phyloP scores from a whole-genome alignment of 2,329 filamentous ascomycete species.

The Aspergillus thermomutatus region DNA sequence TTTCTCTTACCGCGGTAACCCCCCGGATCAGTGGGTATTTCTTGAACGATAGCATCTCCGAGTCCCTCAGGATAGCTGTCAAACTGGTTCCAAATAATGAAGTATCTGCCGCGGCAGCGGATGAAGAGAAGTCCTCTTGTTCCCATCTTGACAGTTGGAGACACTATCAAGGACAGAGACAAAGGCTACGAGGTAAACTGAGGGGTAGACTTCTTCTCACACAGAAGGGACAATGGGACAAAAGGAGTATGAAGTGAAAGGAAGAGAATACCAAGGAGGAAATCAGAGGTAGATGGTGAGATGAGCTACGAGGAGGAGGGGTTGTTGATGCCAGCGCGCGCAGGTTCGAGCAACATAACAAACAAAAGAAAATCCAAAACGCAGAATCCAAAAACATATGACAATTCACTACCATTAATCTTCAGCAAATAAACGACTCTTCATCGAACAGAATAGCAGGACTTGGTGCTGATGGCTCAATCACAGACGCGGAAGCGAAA shows the following conservation, averaged over 20 bases:
- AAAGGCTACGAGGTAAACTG: not conserved
- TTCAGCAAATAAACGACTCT: not conserved
- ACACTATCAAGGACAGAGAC: not conserved
- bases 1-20: conserved; percentile 12
- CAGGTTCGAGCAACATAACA: not conserved
- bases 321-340: not conserved
- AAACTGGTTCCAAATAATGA: conserved; percentile 15
- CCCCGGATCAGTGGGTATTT: conserved; percentile 10
- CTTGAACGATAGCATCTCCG: conserved; percentile 9
- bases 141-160: conserved; percentile 9
- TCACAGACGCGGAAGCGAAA: not conserved
- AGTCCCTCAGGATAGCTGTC: conserved; percentile 20
- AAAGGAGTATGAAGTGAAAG: not conserved
- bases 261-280: not conserved
- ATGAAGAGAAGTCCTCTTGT: conserved; percentile 13
- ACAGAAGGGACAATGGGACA: not conserved
- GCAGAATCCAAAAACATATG: not conserved
- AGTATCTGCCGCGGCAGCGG: conserved; percentile 18
- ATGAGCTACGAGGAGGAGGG: not conserved
- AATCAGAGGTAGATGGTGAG: not conserved
- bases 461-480: not conserved
- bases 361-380: not conserved
- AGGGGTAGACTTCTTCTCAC: not conserved
- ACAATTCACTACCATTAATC: not conserved
- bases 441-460: not conserved